These are phyloP conservation scores for Pelargonium australe DNA, from an alignment of 441 rosid genomes.

Conservation along the genomic window DNA sequence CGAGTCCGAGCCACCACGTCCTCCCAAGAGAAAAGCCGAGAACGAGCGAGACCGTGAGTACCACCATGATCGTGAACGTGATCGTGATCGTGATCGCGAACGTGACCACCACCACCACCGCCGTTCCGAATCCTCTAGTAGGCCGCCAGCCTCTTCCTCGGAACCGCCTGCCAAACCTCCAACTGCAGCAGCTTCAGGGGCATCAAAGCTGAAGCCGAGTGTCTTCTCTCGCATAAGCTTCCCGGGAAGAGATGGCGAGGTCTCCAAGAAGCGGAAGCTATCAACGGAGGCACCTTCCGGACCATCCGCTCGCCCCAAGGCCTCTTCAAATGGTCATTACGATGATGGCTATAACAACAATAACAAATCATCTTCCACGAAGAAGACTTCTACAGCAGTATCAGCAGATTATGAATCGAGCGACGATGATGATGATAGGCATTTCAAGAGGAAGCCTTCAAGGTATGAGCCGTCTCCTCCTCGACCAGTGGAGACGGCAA, in stretches of 20 bases:
- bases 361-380: conserved; percentile 31
- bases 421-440: conserved; percentile 68
- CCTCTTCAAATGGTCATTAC: conserved; percentile 32
- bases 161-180: conserved; percentile 28
- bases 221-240: conserved; percentile 94
- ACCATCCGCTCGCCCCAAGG: conserved; percentile 23
- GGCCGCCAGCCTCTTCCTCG: conserved; percentile 31
- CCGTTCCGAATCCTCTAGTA: conserved; percentile 29
- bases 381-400: conserved; percentile 6
- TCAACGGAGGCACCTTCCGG: conserved; percentile 20
- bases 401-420: conserved; percentile 60
- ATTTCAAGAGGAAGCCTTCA: conserved; percentile 84
- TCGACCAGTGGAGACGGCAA: conserved; percentile 26
- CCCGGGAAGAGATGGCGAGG: conserved; percentile 57
- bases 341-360: conserved; percentile 28
- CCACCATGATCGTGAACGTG: conserved; percentile 34
- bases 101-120: conserved; percentile 30
- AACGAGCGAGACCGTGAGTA: conserved; percentile 38
- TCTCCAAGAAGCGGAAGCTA: conserved; percentile 50
- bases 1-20: conserved; percentile 28
- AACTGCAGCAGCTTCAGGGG: conserved; percentile 24
- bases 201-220: conserved; percentile 45
- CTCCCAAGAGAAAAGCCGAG: conserved; percentile 57
- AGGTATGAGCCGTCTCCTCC: conserved; percentile 70
- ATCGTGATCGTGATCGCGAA: conserved; percentile 28